Evolutionary conservation across 805 yeast genomes (phyloP).

Genomic region (Cyberlindnera veronae): DNA sequence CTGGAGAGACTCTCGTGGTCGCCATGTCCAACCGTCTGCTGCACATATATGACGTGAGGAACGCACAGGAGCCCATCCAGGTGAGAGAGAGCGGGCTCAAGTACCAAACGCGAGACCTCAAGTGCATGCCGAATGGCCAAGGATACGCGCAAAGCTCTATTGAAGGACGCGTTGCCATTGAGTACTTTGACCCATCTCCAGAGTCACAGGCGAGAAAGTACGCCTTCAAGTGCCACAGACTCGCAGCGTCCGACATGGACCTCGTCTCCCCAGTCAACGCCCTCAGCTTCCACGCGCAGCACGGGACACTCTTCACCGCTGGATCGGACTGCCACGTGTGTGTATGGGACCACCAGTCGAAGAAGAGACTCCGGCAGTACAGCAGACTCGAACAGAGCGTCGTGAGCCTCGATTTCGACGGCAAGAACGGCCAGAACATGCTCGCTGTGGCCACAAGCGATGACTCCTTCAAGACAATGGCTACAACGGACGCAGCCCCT

Average conservation of each 20-base stretch:
- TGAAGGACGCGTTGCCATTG: constrained; percentile 82
- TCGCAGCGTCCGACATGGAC: constrained; percentile 42
- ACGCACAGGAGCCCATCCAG: constrained; percentile 42
- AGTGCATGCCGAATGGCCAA: constrained; percentile 48
- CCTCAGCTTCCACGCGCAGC: constrained; percentile 70
- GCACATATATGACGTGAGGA: constrained; percentile 55
- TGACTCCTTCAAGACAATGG: constrained; percentile 42
- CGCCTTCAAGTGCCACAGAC: constrained; percentile 81
- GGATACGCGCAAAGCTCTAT: constrained; percentile 70
- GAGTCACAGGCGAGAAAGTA: constrained; percentile 45
- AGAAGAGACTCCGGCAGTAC: constrained; percentile 71
- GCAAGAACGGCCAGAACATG: constrained; percentile 24
- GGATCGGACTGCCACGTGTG: constrained; percentile 89
- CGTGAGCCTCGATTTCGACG: constrained; percentile 37
- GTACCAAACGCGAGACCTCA: constrained; percentile 57
- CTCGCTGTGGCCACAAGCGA: constrained; percentile 48
- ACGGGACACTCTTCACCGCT: constrained; percentile 80
- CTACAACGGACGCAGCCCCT: constrained; percentile 23
- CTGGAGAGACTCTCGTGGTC: constrained; percentile 39
- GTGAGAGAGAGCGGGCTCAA: constrained; percentile 61
- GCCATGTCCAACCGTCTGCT: constrained; percentile 52
- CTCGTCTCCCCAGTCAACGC: constrained; percentile 75
- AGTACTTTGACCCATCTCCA: constrained; percentile 52
- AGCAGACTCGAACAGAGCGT: constrained; percentile 49
- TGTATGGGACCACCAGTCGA: constrained; percentile 84